Evolutionary conservation across 345 rosid genomes (phyloP).

Genomic region (Excoecaria cochinchinensis): DNA sequence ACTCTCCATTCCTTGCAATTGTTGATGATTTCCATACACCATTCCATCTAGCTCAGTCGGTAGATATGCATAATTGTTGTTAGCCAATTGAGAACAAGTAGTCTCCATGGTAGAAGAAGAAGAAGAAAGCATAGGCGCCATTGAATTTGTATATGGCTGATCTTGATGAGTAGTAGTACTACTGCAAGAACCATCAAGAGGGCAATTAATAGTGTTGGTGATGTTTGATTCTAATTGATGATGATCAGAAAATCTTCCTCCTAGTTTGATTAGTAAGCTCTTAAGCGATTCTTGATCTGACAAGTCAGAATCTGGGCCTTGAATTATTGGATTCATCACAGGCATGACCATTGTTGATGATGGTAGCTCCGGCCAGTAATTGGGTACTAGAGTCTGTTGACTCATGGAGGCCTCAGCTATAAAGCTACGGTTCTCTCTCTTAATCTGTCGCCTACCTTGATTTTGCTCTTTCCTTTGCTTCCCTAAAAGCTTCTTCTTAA

Average conservation of each 20-base stretch:
- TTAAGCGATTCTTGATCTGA: constrained; percentile 45
- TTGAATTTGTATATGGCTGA: constrained; percentile 23
- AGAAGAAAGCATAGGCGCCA: constrained; percentile 28
- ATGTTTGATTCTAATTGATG: constrained; percentile 2
- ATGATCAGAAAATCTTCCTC: constrained; percentile 43
- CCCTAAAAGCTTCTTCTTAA: constrained; percentile 70
- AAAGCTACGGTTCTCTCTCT: constrained; percentile 34
- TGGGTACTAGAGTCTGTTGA: constrained; percentile 17
- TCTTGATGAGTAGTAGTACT: constrained; percentile 11
- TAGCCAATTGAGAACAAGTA: constrained; percentile 36
- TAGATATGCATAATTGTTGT: constrained; percentile 22
- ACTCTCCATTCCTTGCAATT: constrained; percentile 21
- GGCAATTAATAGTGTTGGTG: not conserved
- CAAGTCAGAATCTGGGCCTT: constrained; percentile 24
- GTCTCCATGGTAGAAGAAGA: constrained; percentile 31
- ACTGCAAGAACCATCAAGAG: constrained; percentile 14
- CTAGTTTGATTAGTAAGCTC: constrained; percentile 37
- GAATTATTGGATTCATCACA: constrained; percentile 6
- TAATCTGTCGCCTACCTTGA: constrained; percentile 42
- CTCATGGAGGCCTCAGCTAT: not conserved
- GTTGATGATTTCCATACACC: constrained; percentile 19
- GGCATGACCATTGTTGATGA: constrained; percentile 14
- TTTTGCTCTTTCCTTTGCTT: constrained; percentile 57
- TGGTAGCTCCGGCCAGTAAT: constrained; percentile 35
- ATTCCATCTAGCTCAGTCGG: constrained; percentile 22